Base-by-base conservation (phyloP, 2,329 filamentous ascomycete species). In the Aspergillus piperis region DNA sequence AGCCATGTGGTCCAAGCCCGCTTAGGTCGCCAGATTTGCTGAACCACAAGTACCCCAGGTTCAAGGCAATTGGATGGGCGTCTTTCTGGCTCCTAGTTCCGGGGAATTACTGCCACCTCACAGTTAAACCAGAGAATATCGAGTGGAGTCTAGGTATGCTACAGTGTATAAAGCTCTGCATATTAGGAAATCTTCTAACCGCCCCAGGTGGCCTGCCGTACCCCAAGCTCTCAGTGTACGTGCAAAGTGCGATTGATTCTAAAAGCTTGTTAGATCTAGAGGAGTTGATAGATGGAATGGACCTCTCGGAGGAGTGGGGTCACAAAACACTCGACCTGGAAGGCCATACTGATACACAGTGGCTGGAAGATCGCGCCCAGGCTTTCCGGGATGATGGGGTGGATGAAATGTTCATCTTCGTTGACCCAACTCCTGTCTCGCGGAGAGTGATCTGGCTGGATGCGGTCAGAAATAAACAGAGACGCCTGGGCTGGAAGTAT, bases 251-350 rank as follows among this genome's bases (percentile, higher is more conserved):
- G 13, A 49, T 70, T 11, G 67, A 69, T 51, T 61, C 58, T 1
- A 57, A 57, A 44, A 60, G 63, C 30, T 23, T 58, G 5, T 39
- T 64, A 2, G 62, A 67, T 25, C 54, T 67, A 10, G 59, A 61
- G 17, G 65, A 69, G 30, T 52, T 70, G 11, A 62, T 68, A 21
- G 68, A 68, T 49, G 66, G 65, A 13, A 49, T 49, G 47, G 13
- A 49, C n/a, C 47, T 27, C 15, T n/a, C 47, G 0, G 47, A 49
- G 10, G 15, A 49, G n/a, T 49, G 47, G 47, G 47, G 47, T 3
- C 1, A n/a, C 8, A 5, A 8, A 49, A 3, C 13, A 10, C 47
- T 49, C 0, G 15, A 27, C 7, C 23, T 49, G 5, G 47, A 30
- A 17, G 21, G 15, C 1, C 6, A 30, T 1, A 49, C 23, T 5